Conservation (phyloP, 371 early-diverging fungal genomes). For the Mortierella sp. region DNA sequence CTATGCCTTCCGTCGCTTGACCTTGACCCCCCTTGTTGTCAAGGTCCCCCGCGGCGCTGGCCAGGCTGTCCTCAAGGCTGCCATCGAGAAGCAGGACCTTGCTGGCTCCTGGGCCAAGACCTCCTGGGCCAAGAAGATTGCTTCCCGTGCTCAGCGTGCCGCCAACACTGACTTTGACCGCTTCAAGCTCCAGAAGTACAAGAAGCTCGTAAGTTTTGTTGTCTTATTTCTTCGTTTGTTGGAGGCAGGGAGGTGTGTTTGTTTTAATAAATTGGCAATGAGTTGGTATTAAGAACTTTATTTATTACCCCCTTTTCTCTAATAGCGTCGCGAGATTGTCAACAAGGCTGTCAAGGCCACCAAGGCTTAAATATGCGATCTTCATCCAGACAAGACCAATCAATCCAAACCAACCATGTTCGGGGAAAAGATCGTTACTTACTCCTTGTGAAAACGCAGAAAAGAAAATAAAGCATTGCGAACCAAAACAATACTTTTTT, state of each 20-base stretch:
- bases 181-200: constrained; percentile 92
- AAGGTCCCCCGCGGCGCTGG: constrained; percentile 91
- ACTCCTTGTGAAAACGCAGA: constrained; percentile 1
- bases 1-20: constrained; percentile 87
- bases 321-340: constrained; percentile 55
- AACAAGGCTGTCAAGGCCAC: constrained; percentile 54
- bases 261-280: too few relatives aligned
- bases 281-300: too few relatives aligned
- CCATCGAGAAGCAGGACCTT: constrained; percentile 87
- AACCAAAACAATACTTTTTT: constrained; percentile 16
- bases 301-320: too few relatives aligned
- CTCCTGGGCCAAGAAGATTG: constrained; percentile 96
- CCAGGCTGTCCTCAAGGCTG: constrained; percentile 81
- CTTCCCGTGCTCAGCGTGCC: constrained; percentile 81
- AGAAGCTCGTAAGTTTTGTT: constrained; percentile 76
- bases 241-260: too few relatives aligned
- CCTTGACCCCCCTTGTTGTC: constrained; percentile 90
- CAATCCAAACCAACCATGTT: not conserved
- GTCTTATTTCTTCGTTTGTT: not conserved
- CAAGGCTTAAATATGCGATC: constrained; percentile 32
- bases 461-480: constrained; percentile 44
- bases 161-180: constrained; percentile 95
- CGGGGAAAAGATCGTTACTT: not conserved
- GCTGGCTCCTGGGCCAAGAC: constrained; percentile 87
- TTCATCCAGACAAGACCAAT: too few relatives aligned